phyloP scores from a whole-genome alignment of 768 basidiomycete species.

The Mycena alexandri region DNA sequence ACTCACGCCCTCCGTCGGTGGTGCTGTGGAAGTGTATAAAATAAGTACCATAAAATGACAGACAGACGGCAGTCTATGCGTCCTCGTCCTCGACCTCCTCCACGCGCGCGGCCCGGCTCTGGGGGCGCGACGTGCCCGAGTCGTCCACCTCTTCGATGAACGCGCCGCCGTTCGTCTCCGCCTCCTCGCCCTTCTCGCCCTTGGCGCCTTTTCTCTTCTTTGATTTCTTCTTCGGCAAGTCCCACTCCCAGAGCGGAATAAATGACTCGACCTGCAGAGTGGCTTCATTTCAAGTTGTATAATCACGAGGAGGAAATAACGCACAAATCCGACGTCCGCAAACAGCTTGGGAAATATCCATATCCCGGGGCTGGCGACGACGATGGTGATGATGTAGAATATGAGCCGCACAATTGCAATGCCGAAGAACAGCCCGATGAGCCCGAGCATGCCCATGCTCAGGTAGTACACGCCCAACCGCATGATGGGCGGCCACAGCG shows the following conservation, averaged over 20 bases:
- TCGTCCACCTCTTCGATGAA: slow-evolving; percentile 62
- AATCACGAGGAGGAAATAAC: slow-evolving; percentile 45
- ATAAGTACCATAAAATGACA: slow-evolving; percentile 45
- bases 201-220: slow-evolving; percentile 52
- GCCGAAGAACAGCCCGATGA: slow-evolving; percentile 91
- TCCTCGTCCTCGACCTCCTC: slow-evolving; percentile 64
- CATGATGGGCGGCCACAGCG: slow-evolving; percentile 95
- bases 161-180: slow-evolving; percentile 51
- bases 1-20: neutral
- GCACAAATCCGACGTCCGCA: slow-evolving; percentile 97
- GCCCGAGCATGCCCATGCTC: slow-evolving; percentile 86
- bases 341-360: slow-evolving; percentile 99
- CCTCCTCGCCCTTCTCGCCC: slow-evolving; percentile 33
- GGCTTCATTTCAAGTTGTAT: neutral
- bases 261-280: slow-evolving; percentile 91
- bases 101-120: slow-evolving; percentile 57
- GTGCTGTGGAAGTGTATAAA: slow-evolving; percentile 12
- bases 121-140: slow-evolving; percentile 56
- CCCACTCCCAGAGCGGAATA: slow-evolving; percentile 98
- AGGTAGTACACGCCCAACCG: slow-evolving; percentile 97
- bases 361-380: slow-evolving; percentile 90
- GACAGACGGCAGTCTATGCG: slow-evolving; percentile 42
- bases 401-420: slow-evolving; percentile 92
- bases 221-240: slow-evolving; percentile 57
- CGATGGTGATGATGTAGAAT: slow-evolving; percentile 92